phyloP scores from a whole-genome alignment of 1,139 yeast species.

The Pichia sp. region DNA sequence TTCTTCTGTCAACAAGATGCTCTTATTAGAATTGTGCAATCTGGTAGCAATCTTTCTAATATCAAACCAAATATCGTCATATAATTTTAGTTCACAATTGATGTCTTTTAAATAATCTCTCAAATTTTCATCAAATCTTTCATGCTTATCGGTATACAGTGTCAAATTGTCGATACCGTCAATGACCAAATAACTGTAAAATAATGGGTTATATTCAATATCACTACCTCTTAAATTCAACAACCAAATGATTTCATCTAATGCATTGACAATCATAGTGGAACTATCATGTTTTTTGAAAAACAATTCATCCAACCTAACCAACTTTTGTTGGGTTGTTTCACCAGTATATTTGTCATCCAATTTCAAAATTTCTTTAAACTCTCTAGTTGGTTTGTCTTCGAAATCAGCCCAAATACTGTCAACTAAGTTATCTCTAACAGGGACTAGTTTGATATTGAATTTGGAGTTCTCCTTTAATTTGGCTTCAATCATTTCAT shows the following conservation, averaged over 20 bases:
- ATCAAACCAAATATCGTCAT: slow-evolving; percentile 48
- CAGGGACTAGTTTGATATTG: slow-evolving; percentile 52
- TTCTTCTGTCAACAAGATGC: slow-evolving; percentile 53
- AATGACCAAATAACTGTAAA: slow-evolving; percentile 69
- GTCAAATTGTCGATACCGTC: slow-evolving; percentile 38
- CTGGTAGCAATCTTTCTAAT: slow-evolving; percentile 37
- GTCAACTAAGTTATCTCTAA: slow-evolving; percentile 66
- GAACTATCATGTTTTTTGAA: slow-evolving; percentile 30
- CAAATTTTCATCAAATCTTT: slow-evolving; percentile 22
- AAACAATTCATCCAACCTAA: slow-evolving; percentile 36
- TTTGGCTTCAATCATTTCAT: slow-evolving; percentile 27
- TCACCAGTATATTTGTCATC: slow-evolving; percentile 36
- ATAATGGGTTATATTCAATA: slow-evolving; percentile 86
- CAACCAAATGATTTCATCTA: slow-evolving; percentile 93
- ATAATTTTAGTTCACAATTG: slow-evolving; percentile 42
- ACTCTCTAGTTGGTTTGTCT: slow-evolving; percentile 38
- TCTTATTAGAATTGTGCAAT: slow-evolving; percentile 30
- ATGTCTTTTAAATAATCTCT: slow-evolving; percentile 29
- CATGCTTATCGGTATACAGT: slow-evolving; percentile 49
- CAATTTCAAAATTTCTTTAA: slow-evolving; percentile 38
- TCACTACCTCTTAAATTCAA: slow-evolving; percentile 81
- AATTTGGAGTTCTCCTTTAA: slow-evolving; percentile 27
- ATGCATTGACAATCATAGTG: slow-evolving; percentile 52
- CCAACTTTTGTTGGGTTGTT: slow-evolving; percentile 34
- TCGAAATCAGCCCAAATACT: slow-evolving; percentile 57